These are phyloP conservation scores for Backusella psychrophila DNA, from an alignment of 192 early-diverging fungal species.

Conservation along the genomic window DNA sequence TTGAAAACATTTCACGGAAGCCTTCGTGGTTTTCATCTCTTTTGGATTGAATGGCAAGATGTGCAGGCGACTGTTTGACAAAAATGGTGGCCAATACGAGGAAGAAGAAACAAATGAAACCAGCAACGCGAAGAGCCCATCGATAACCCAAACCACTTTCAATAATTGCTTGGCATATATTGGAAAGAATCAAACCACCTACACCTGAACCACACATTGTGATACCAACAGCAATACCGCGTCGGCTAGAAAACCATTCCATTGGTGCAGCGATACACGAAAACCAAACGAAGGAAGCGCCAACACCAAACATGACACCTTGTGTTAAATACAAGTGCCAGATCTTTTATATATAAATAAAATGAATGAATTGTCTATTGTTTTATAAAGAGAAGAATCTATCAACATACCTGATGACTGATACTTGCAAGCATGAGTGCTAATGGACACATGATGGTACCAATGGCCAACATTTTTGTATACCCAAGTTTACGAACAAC, in stretches of 20 bases:
- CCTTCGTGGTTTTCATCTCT: constrained; percentile 23
- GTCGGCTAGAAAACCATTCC: constrained; percentile 58
- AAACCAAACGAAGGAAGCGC: constrained; percentile 30
- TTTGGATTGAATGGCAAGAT: constrained; percentile 7
- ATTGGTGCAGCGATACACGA: constrained; percentile 39
- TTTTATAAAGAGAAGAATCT: not conserved
- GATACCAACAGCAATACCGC: constrained; percentile 55
- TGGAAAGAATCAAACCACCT: constrained; percentile 65
- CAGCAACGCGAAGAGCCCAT: constrained; percentile 65
- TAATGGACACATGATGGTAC: constrained; percentile 40
- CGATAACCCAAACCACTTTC: constrained; percentile 50
- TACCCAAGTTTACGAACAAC: constrained; percentile 48
- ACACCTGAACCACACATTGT: constrained; percentile 63
- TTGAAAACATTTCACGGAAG: not conserved
- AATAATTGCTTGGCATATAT: constrained; percentile 60
- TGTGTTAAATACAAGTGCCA: constrained; percentile 63
- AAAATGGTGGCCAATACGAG: constrained; percentile 35
- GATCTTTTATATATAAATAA: constrained; percentile 49
- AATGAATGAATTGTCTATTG: not conserved
- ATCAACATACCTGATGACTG: constrained; percentile 6
- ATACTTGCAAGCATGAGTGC: constrained; percentile 48
- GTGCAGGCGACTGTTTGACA: constrained; percentile 29
- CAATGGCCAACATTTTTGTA: constrained; percentile 44
- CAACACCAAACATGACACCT: constrained; percentile 55
- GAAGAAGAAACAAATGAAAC: constrained; percentile 52